phyloP scores from a whole-genome alignment of 257 asterid species.

The Buddleja alternifolia region DNA sequence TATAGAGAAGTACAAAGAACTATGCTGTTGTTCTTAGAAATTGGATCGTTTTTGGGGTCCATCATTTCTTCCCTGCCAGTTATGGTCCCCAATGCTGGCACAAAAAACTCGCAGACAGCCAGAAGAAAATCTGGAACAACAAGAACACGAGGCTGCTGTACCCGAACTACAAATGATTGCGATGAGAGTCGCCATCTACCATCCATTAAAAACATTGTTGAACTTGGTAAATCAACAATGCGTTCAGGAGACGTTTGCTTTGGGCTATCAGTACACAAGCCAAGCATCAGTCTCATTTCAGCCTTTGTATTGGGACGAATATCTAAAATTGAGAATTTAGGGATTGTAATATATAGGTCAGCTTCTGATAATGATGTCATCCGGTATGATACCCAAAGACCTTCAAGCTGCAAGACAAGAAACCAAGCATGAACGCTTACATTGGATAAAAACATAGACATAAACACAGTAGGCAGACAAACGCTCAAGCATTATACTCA shows the following conservation, averaged over 20 bases:
- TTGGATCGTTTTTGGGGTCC: conserved; percentile 93
- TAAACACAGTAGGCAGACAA: conserved; percentile 11
- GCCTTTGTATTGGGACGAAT: conserved; percentile 90
- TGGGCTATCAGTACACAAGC: conserved; percentile 78
- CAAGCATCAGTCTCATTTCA: conserved; percentile 99
- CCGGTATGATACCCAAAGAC: conserved; percentile 96
- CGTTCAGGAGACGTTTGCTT: conserved; percentile 68
- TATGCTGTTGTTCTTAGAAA: conserved; percentile 65
- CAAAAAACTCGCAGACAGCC: conserved; percentile 90
- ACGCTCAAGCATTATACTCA: conserved; percentile 48
- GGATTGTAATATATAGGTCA: conserved; percentile 86
- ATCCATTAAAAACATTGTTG: conserved; percentile 98
- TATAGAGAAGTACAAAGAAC: conserved; percentile 62
- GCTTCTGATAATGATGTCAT: conserved; percentile 96
- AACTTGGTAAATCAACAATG: conserved; percentile 58
- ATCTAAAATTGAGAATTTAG: conserved; percentile 85
- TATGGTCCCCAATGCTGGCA: conserved; percentile 89
- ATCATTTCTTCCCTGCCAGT: conserved; percentile 97
- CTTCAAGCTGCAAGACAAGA: conserved; percentile 76
- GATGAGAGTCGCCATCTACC: conserved; percentile 95
- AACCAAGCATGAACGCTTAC: conserved; percentile 19
- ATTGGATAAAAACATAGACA: conserved; percentile 17
- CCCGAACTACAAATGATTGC: conserved; percentile 86
- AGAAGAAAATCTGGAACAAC: conserved; percentile 95
- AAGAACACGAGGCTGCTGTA: conserved; percentile 96